Conservation (phyloP, 2,329 filamentous ascomycete species). For the Chalaropsis ovoidea region DNA sequence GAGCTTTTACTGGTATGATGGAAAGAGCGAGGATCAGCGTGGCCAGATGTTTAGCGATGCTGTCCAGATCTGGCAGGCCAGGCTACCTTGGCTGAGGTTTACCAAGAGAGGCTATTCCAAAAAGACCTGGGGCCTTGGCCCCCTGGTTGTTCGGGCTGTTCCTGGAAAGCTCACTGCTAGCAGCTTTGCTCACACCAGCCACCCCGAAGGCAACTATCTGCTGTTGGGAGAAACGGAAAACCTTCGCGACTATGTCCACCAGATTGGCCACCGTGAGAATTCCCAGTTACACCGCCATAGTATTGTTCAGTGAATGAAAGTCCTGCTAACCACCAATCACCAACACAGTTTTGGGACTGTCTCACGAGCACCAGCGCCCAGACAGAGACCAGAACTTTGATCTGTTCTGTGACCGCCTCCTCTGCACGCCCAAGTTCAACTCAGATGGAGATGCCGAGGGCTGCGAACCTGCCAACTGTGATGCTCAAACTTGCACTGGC, state of each 20-base stretch:
- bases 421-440: slow-evolving; percentile 9
- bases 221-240: slow-evolving; percentile 15
- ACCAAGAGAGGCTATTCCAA: slow-evolving; percentile 2
- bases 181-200: slow-evolving; percentile 12
- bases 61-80: slow-evolving; percentile 19
- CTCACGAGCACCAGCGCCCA: slow-evolving; percentile 22
- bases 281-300: neutral
- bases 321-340: neutral
- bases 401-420: slow-evolving; percentile 19
- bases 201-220: slow-evolving; percentile 14
- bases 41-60: slow-evolving; percentile 13
- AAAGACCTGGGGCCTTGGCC: slow-evolving; percentile 6
- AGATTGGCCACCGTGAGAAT: slow-evolving; percentile 25
- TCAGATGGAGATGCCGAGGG: neutral
- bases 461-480: slow-evolving; percentile 14
- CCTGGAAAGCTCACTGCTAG: slow-evolving; percentile 17
- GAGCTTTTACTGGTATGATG: slow-evolving; percentile 12
- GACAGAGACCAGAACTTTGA: slow-evolving; percentile 15
- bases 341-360: slow-evolving; percentile 21
- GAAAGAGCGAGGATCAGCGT: neutral
- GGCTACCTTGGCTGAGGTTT: slow-evolving; percentile 23
- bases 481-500: slow-evolving; percentile 18
- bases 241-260: slow-evolving; percentile 19
- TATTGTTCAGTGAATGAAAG: too few species aligned
- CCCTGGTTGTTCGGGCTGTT: slow-evolving; percentile 9